A percentile compares a stretch with the other conserved stretches of the same genome.
Conservation (phyloP, 2,329 filamentous ascomycete species). For the Lachnellula cervina region DNA sequence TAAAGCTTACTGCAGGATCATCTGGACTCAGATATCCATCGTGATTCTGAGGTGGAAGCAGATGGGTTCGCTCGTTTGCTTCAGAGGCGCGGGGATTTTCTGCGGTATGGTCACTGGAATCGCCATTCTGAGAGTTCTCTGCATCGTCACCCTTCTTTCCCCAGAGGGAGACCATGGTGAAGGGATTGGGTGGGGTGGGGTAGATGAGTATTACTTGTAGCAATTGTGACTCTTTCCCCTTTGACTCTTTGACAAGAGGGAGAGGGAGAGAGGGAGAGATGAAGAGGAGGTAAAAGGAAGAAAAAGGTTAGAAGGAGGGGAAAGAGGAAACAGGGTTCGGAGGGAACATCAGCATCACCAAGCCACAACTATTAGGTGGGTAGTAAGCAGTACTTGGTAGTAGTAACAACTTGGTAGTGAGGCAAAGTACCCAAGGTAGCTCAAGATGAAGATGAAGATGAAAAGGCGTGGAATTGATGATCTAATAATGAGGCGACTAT, state of each 20-base stretch:
- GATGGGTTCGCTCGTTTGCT: conserved; percentile 51
- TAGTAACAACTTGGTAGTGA: not conserved
- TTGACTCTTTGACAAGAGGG: no score
- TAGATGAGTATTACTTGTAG: no score
- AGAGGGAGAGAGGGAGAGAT: no score
- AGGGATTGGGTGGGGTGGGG: not conserved
- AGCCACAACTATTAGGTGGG: no score
- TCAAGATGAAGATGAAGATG: not conserved
- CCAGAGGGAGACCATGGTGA: conserved; percentile 50
- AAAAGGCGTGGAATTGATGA: not conserved
- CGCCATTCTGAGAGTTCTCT: conserved; percentile 15
- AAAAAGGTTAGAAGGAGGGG: no score
- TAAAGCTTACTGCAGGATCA: conserved; percentile 65
- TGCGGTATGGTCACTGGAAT: conserved; percentile 14
- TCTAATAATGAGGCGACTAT: not conserved
- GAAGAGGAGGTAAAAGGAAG: no score
- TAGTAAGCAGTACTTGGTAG: no score
- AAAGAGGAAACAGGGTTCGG: no score
- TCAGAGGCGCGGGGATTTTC: conserved; percentile 35
- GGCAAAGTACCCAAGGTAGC: not conserved
- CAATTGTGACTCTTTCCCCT: no score
- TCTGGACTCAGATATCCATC: conserved; percentile 65
- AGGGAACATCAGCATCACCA: no score
- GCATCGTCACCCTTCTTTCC: conserved; percentile 45
- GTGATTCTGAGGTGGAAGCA: conserved; percentile 26